Base-by-base conservation (phyloP, 108 stramenopile genomes). In the Cyclotella choctawhatcheeana region DNA sequence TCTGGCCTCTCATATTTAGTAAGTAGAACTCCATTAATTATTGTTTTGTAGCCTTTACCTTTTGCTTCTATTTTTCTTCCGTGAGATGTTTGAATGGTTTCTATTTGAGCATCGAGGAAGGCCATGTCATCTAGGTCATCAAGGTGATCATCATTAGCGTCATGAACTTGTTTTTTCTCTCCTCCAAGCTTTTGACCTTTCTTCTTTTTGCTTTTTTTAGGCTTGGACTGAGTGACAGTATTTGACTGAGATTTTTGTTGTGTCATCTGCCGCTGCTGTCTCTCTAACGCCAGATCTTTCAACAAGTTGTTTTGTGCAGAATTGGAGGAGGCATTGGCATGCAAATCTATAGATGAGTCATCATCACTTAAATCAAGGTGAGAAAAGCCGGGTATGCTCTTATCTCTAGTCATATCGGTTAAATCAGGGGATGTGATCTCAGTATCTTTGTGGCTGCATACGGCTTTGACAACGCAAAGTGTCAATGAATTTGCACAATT, bases 121-220 rank as follows among this genome's bases (percentile, higher is more conserved):
- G 89, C 93, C 88, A 94, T 90, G 69, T 94, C 93, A 56, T 92
- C 90, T 21, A 90, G 74, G 59, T 83, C 85, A 45, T 91, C 88
- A 17, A n/a, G n/a, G n/a, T 67, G 7, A 17, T 67, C 55, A 17
- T 66, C 77, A 32, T 75, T 74, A 32, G 44, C 44, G 68, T 72
- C 44, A 31, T 67, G 26, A 13, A 24, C 37, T 47, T 52, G 58
- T 33, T 59, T 54, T 4, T 64, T 69, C 43, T 16, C 37, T 1
- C 83, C 83, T 3, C 88, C 85, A 2, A 86, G 59, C 40, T 81
- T 85, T 62, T 85, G 69, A 0, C 86, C 84, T 66, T 67, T 43
- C 43, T 74, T 88, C 55, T 79, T 82, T 47, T 30, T 54, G 72
- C 35, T 40, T 31, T 73, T 67, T 33, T 67, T 67, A n/a, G 58